A percentile compares a stretch with the other conserved stretches of the same genome.
Conservation (phyloP, 768 basidiomycete species). For the Lanmaoa pseudosensibilis region DNA sequence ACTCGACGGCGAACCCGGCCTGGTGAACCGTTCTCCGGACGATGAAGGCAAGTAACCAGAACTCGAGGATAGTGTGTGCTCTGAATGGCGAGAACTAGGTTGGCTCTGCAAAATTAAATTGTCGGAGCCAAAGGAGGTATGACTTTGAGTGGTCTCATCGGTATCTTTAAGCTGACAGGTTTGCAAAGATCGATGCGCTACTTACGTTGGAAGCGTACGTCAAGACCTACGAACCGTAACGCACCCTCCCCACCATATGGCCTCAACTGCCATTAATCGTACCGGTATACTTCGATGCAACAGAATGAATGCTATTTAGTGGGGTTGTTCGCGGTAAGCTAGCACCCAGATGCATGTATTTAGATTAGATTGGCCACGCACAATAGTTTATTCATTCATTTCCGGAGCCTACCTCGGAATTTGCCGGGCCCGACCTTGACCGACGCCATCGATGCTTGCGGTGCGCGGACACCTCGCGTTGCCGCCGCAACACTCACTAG, state of each 20-base stretch:
- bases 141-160: conserved; percentile 10
- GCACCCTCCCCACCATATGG: conserved; percentile 3
- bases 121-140: conserved; percentile 73
- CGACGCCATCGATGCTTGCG: too few relatives aligned
- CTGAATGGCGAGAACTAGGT: conserved; percentile 46
- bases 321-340: background rate
- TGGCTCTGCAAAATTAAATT: conserved; percentile 96
- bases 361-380: conserved; percentile 9
- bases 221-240: conserved; percentile 49
- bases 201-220: conserved; percentile 78
- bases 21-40: conserved; percentile 89
- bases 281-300: conserved; percentile 1
- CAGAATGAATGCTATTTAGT: background rate
- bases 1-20: conserved; percentile 64
- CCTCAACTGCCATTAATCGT: conserved; percentile 25
- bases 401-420: too few relatives aligned
- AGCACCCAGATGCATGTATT: conserved; percentile 7
- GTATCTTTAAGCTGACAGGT: background rate
- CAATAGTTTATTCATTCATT: background rate
- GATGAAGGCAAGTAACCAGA: conserved; percentile 59
- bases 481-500: too few relatives aligned
- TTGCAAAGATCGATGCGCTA: conserved; percentile 61
- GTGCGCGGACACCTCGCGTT: too few relatives aligned
- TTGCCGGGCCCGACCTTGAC: too few relatives aligned
- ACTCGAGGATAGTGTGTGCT: background rate